Conservation (phyloP, 768 basidiomycete species). For the Lactarius deliciosus region DNA sequence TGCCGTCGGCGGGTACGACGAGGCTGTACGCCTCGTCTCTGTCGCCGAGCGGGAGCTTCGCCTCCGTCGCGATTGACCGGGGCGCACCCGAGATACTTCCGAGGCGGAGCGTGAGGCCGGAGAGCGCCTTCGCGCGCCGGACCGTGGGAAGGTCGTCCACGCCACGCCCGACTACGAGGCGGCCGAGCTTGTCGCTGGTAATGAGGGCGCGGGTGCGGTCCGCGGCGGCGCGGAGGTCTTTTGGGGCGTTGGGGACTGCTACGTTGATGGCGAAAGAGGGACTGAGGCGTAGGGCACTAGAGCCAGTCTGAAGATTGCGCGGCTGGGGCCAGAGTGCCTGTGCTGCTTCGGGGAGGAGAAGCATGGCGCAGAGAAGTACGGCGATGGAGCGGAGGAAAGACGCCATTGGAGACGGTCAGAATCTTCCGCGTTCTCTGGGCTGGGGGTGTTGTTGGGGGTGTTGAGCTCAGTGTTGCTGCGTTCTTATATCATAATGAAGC, state of each 20-base stretch:
- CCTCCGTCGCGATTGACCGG: conserved; percentile 37
- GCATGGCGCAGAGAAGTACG: conserved; percentile 22
- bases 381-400: background rate
- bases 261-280: conserved; percentile 51
- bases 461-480: no score
- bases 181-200: conserved; percentile 52
- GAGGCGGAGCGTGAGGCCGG: conserved; percentile 42
- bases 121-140: conserved; percentile 42
- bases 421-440: background rate
- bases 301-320: conserved; percentile 33
- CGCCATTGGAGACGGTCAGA: background rate
- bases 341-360: conserved; percentile 30
- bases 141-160: conserved; percentile 44
- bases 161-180: conserved; percentile 60
- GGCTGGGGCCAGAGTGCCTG: conserved; percentile 43
- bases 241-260: conserved; percentile 45
- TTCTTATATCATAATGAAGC: no score
- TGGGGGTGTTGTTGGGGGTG: background rate
- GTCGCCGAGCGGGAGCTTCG: conserved; percentile 37
- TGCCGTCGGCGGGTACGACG: conserved; percentile 40
- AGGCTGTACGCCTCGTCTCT: conserved; percentile 50
- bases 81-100: background rate
- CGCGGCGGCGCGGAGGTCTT: conserved; percentile 58
- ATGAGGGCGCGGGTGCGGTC: conserved; percentile 42
- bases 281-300: conserved; percentile 41